Evolutionary conservation across 2,329 filamentous ascomycete species (phyloP), one percentile per base, ranked within the genome.

Genomic region (Boeremia exigua): DNA sequence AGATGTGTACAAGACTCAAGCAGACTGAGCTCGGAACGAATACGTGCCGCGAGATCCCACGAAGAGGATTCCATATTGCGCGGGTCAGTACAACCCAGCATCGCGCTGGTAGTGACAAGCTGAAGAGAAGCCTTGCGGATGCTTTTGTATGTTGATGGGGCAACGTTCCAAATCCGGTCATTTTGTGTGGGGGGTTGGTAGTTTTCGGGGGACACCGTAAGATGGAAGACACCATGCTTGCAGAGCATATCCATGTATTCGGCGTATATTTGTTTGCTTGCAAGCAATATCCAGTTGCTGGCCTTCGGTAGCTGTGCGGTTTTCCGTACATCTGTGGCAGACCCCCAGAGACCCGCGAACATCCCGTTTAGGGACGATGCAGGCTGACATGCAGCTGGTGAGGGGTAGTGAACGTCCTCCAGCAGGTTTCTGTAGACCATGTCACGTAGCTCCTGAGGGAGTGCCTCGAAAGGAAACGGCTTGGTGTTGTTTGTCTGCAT

Each of bases 21-120:
- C 25, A 52, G 37, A 12, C 59, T 57, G 36, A 72, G 62, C 59
- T 70, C 56, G 38, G 53, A 49, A 53, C 69, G 62, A 52, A 71
- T 59, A 19, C 66, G 69, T 27, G 56, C 58, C 12, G 70, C 70
- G 4, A 77, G 65, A 0, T 59, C 56, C 73, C 73, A 77, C 15
- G 66, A 60, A 0, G 61, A 56, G 4, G 72, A 67, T 1, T 51
- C 58, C 71, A 77, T 74, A 46, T 60, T 61, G 58, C 72, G 73
- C 1, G 74, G 74, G 49, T 76, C 72, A 0, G 63, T 52, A 40
- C 69, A 67, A 40, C 72, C 73, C 45, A 77, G 68, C 72, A 76
- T 75, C 7, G 53, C 54, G 15, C 70, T 71, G 1, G 73, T 75
- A 11, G 69, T 69, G 45, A 69, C 53, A 56, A 77, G 66, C 12